These are phyloP conservation scores for Exophiala mesophila DNA, from an alignment of 2,329 filamentous ascomycete genomes.

Conservation along the genomic window DNA sequence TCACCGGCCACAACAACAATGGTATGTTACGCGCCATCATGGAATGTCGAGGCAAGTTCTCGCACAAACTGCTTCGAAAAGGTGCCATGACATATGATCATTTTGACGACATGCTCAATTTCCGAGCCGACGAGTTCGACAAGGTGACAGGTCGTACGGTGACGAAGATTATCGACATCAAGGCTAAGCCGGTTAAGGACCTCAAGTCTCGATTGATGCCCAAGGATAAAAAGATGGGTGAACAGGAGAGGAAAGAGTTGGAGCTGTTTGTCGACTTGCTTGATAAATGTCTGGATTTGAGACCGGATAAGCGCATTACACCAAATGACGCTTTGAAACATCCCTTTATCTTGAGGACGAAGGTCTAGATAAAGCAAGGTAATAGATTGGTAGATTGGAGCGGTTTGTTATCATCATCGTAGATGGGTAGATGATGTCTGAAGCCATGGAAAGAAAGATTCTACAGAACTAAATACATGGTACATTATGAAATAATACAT, in stretches of 20 bases:
- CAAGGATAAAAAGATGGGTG: conserved; percentile 67
- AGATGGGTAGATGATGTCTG: too few species aligned
- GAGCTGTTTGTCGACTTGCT: conserved; percentile 80
- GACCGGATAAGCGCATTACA: conserved; percentile 87
- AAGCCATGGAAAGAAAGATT: too few species aligned
- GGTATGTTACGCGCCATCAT: conserved; percentile 97
- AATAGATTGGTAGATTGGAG: too few species aligned
- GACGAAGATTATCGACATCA: conserved; percentile 42
- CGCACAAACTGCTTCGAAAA: conserved; percentile 79
- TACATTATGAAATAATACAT: too few species aligned
- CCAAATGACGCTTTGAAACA: conserved; percentile 82
- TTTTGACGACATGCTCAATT: conserved; percentile 81
- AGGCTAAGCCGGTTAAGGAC: conserved; percentile 70
- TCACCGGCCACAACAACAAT: conserved; percentile 92
- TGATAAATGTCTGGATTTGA: conserved; percentile 80
- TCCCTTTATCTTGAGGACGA: conserved; percentile 65
- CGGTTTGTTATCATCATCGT: too few species aligned
- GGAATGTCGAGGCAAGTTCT: conserved; percentile 90
- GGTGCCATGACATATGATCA: conserved; percentile 71
- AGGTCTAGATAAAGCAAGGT: conserved; percentile 14
- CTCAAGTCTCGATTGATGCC: conserved; percentile 71
- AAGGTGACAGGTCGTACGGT: conserved; percentile 76
- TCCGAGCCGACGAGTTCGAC: conserved; percentile 78
- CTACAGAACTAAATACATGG: too few species aligned
- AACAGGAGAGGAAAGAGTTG: conserved; percentile 70